A percentile compares a stretch with the other conserved stretches of the same genome.
phyloP scores from a whole-genome alignment of 176 grass and related monocot species.

The Musa acuminata region DNA sequence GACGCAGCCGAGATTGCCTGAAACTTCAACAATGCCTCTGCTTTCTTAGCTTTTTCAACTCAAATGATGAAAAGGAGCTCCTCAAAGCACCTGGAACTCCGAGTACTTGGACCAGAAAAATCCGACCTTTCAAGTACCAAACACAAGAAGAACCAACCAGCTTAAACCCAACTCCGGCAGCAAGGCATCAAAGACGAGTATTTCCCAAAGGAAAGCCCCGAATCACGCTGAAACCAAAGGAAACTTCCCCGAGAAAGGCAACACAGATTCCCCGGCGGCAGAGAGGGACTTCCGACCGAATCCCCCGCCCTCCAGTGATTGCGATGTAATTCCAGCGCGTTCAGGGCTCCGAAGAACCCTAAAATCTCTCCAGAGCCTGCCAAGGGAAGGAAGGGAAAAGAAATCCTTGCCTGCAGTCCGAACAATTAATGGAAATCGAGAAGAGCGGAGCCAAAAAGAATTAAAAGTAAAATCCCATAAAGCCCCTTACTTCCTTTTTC shows the following conservation, averaged over 20 bases:
- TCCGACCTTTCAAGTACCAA: background rate
- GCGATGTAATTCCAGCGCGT: background rate
- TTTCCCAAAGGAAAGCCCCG: too few relatives aligned
- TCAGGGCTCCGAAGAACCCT: background rate
- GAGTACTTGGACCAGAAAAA: background rate
- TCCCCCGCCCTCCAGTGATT: background rate
- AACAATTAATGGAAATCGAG: too few relatives aligned
- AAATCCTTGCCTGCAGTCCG: background rate
- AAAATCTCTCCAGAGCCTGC: background rate
- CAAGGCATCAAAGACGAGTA: background rate
- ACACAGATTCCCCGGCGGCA: background rate
- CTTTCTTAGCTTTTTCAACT: background rate
- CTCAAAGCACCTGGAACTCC: background rate
- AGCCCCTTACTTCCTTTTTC: background rate
- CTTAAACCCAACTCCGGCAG: background rate
- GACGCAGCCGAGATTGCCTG: background rate
- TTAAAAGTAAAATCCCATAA: background rate
- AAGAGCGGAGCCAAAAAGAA: too few relatives aligned
- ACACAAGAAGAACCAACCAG: too few relatives aligned
- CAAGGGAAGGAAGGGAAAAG: background rate
- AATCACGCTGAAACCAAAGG: background rate
- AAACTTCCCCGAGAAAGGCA: background rate
- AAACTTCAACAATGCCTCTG: background rate
- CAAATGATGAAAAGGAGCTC: background rate
- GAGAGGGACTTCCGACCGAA: background rate